Conservation (phyloP, 1,139 yeast species). For the Williopsis jadinii region DNA sequence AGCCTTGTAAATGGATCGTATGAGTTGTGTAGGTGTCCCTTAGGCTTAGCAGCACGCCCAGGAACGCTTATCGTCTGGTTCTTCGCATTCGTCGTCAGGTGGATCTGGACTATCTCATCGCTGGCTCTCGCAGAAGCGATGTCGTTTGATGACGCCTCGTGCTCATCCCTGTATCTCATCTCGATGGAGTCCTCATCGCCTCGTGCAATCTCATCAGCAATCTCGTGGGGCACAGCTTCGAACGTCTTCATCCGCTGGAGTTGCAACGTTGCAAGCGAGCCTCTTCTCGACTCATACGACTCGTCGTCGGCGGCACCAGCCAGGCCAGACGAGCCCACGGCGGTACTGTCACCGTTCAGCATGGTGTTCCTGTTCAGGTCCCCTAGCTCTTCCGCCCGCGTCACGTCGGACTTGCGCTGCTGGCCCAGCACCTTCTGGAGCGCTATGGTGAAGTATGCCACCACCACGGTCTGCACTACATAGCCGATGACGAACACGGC, state of each 20-base stretch:
- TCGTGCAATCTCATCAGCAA: constrained; percentile 16
- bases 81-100: constrained; percentile 5
- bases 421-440: constrained; percentile 30
- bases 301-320: not conserved
- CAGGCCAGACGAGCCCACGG: not conserved
- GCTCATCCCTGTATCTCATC: constrained; percentile 8
- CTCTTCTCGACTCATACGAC: not conserved
- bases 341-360: not conserved
- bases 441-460: constrained; percentile 39
- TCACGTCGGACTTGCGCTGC: constrained; percentile 15
- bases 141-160: not conserved
- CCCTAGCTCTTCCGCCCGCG: constrained; percentile 25
- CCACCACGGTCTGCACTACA: constrained; percentile 39
- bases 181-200: constrained; percentile 21
- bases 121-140: not conserved
- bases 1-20: constrained; percentile 11
- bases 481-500: constrained; percentile 68
- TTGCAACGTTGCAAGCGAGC: not conserved
- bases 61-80: not conserved
- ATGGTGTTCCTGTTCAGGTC: constrained; percentile 12
- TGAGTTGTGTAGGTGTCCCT: constrained; percentile 11
- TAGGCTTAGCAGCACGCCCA: constrained; percentile 12
- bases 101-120: constrained; percentile 1
- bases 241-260: constrained; percentile 4
- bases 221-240: constrained; percentile 13